A percentile compares a stretch with the other conserved stretches of the same genome.
These are phyloP conservation scores for Colletotrichum sp. DNA, from an alignment of 2,329 filamentous ascomycete species.

Conservation along the genomic window DNA sequence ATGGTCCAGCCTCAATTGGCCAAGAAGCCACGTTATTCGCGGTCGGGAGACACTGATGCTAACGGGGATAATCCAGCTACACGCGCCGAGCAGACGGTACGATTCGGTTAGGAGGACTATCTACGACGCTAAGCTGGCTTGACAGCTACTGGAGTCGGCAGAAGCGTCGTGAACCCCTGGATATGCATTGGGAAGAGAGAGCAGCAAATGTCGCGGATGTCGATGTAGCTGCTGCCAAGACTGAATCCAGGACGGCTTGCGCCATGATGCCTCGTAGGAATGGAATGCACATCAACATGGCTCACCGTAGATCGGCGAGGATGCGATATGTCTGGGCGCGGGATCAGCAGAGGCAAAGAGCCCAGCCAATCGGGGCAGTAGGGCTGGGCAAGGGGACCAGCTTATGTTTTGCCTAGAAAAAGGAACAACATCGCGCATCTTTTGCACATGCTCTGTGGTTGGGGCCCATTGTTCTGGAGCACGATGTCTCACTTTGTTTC, in stretches of 20 bases:
- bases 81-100: neutral
- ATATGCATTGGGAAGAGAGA: neutral
- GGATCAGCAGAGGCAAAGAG: neutral
- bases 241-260: rapidly evolving
- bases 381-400: neutral
- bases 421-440: neutral
- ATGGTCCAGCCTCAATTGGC: neutral
- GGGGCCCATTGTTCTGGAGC: neutral
- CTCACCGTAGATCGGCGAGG: neutral
- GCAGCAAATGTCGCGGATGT: neutral
- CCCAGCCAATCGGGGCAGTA: neutral
- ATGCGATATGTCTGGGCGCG: neutral
- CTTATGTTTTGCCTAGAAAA: neutral
- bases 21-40: neutral
- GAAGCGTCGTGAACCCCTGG: neutral
- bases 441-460: neutral
- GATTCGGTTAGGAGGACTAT: neutral
- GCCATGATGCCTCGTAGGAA: neutral
- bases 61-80: neutral
- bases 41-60: neutral
- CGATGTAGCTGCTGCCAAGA: neutral
- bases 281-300: neutral
- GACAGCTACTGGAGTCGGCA: neutral
- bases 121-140: neutral
- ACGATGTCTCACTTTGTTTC: neutral